Percentiles rank a stretch among this genome's conserved stretches.
Evolutionary conservation across 164 flowering plant species (phyloP).

Genomic region (Berberis vulgaris): DNA sequence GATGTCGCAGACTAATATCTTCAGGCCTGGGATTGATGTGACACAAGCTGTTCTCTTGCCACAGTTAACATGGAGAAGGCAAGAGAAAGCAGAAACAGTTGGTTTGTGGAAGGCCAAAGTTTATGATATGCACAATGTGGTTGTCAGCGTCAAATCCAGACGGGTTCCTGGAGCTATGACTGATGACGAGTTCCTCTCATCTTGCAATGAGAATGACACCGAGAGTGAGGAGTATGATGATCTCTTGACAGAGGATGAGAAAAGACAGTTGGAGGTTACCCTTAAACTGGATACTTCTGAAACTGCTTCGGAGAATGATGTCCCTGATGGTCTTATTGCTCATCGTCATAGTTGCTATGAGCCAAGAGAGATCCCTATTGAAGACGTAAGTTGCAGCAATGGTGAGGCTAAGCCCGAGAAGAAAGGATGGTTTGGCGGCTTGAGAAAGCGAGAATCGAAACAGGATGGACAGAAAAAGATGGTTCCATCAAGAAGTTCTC

Average conservation of each 20-base stretch:
- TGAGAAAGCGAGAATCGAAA: slow-evolving; percentile 63
- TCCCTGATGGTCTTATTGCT: slow-evolving; percentile 31
- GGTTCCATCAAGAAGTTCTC: slow-evolving; percentile 67
- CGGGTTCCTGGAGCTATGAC: slow-evolving; percentile 21
- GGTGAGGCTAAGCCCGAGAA: slow-evolving; percentile 57
- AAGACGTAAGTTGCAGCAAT: slow-evolving; percentile 38
- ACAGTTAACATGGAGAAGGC: slow-evolving; percentile 21
- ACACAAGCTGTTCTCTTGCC: slow-evolving; percentile 20
- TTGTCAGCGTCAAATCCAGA: slow-evolving; percentile 21
- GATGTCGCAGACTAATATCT: slow-evolving; percentile 18
- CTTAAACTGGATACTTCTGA: slow-evolving; percentile 66
- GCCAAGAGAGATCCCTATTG: slow-evolving; percentile 51
- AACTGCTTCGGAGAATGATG: slow-evolving; percentile 21
- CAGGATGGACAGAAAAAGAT: slow-evolving; percentile 39
- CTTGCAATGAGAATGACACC: slow-evolving; percentile 32
- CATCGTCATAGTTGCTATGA: slow-evolving; percentile 78
- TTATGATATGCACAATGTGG: slow-evolving; percentile 22
- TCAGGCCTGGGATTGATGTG: slow-evolving; percentile 21
- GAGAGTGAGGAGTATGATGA: slow-evolving; percentile 48
- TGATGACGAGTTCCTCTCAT: slow-evolving; percentile 15
- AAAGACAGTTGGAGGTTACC: slow-evolving; percentile 70
- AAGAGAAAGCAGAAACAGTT: slow-evolving; percentile 20
- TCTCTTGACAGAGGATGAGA: slow-evolving; percentile 74
- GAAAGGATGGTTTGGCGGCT: slow-evolving; percentile 85
- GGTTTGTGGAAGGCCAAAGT: slow-evolving; percentile 21